Base-by-base conservation (phyloP, 495 filamentous ascomycete genomes). In the Peziza echinospora region DNA sequence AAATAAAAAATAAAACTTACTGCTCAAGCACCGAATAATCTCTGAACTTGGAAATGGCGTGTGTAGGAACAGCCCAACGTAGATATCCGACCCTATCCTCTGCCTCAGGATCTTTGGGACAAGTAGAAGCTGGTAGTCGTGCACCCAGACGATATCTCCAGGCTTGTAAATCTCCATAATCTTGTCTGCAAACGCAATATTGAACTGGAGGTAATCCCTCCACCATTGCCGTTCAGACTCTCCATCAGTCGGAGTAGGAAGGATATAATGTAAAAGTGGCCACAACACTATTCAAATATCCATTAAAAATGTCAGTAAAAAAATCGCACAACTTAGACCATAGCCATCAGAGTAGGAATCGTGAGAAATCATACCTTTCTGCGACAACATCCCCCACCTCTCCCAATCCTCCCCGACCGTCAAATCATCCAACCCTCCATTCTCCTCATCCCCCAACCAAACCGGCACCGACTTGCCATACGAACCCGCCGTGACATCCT, bases 31-130 rank as follows among this genome's bases (percentile, higher is more conserved):
- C 6, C 83, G 72, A 49, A 91, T 72, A 60, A 87, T 93, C 58
- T 94, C 86, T 65, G 82, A 87, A 63, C 84, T 91, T 24, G 86
- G 86, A 62, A 93, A 93, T 1, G 86, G 86, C 16, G 84, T 76
- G 59, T 94, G 86, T 16, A 94, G 67, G 65, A 80, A 94, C 64
- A 91, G 89, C 28, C 85, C 80, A 53, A 92, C 80, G 59, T 86
- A 86, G 57, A 85, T 77, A 54, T 84, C 80, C 1, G 84, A 79
- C n/a, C 56, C 56, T 21, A 80, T 70, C 11, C 78, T 71, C 56
- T 91, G 83, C 10, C 86, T 73, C 39, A 94, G 66, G 61, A 93
- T 72, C 58, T 76, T 80, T 0, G 86, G 86, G 7, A 94, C 70
- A 9, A 94, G 70, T 46, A 93, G 71, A 2, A 94, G 71, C 53